phyloP scores from a whole-genome alignment of 176 grass and related monocot genomes.

The Zoysia pacifica region DNA sequence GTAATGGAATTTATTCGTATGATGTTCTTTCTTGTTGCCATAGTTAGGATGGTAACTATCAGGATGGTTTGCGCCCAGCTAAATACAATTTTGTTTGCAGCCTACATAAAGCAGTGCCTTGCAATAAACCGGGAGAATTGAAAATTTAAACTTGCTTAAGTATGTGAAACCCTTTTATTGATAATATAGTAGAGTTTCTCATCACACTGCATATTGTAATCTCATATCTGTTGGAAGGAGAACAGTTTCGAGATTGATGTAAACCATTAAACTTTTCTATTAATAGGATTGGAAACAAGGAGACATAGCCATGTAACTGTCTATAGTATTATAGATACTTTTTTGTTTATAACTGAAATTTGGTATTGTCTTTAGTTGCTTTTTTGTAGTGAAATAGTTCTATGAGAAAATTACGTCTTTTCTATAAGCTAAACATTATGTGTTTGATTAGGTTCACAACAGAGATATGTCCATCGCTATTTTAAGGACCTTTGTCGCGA shows the following conservation, averaged over 20 bases:
- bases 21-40: neutral
- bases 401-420: neutral
- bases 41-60: neutral
- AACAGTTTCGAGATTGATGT: neutral
- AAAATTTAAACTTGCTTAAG: constrained; percentile 3
- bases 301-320: neutral
- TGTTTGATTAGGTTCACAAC: constrained; percentile 83
- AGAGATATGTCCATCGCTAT: constrained; percentile 97
- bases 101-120: neutral
- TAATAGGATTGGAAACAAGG: neutral
- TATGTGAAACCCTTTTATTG: neutral
- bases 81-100: neutral
- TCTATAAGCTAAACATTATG: constrained; percentile 11
- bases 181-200: neutral
- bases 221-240: neutral
- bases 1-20: neutral
- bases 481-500: constrained; percentile 78
- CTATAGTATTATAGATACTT: neutral
- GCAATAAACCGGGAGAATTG: neutral
- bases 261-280: neutral
- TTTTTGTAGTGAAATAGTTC: neutral
- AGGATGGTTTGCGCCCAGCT: neutral
- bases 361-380: neutral
- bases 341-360: constrained; percentile 13
- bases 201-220: neutral